Percentiles rank a stretch among this genome's conserved stretches.
These are phyloP conservation scores for Talaromyces ruber DNA, from an alignment of 495 filamentous ascomycete genomes.

Conservation along the genomic window DNA sequence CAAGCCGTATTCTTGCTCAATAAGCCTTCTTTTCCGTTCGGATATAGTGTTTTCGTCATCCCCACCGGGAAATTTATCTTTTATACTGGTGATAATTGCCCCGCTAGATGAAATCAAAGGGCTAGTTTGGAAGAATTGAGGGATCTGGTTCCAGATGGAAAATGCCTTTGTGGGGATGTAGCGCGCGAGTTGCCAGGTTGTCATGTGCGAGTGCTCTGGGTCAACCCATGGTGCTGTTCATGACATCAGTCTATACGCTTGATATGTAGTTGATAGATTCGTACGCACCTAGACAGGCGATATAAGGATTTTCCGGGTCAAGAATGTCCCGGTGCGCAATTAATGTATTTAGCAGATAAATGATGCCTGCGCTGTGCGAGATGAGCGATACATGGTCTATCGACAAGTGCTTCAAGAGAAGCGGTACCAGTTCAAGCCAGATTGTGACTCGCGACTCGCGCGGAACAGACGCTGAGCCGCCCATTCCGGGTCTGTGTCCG, in stretches of 20 bases:
- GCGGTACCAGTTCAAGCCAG: slow-evolving; percentile 36
- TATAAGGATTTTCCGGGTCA: slow-evolving; percentile 19
- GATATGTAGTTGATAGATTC: neutral
- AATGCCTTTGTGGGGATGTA: slow-evolving; percentile 20
- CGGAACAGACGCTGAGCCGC: slow-evolving; percentile 32
- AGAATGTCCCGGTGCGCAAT: slow-evolving; percentile 27
- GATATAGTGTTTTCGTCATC: slow-evolving; percentile 6
- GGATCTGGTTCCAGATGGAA: slow-evolving; percentile 23
- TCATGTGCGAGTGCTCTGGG: slow-evolving; percentile 25
- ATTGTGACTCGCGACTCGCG: slow-evolving; percentile 23
- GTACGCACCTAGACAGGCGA: slow-evolving; percentile 25
- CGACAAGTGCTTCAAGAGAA: slow-evolving; percentile 26
- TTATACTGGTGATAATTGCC: slow-evolving; percentile 4
- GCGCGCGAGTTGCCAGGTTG: slow-evolving; percentile 17
- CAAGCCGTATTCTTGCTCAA: slow-evolving; percentile 16
- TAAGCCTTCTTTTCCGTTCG: slow-evolving; percentile 2
- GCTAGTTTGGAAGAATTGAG: slow-evolving; percentile 22
- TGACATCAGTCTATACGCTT: slow-evolving; percentile 4
- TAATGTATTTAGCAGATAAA: slow-evolving; percentile 38
- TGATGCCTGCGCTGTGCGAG: slow-evolving; percentile 36
- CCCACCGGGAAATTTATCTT: neutral
- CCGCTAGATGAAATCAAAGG: slow-evolving; percentile 17
- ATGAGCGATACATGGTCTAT: slow-evolving; percentile 32
- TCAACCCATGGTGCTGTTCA: slow-evolving; percentile 37
- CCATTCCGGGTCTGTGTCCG: slow-evolving; percentile 24